Base-by-base conservation (phyloP, 805 yeast genomes). In the Candida verbasci region DNA sequence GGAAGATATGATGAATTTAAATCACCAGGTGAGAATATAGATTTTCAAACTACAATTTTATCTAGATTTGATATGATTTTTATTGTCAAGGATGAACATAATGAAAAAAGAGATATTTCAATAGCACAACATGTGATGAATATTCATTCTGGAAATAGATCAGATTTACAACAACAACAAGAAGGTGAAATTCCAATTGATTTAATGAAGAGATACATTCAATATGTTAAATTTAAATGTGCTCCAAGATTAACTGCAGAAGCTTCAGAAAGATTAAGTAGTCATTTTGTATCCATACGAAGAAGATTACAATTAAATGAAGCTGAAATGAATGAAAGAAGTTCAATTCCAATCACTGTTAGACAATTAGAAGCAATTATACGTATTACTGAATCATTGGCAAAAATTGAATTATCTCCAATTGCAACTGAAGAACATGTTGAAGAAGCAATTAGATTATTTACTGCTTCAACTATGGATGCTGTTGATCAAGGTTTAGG, bases 31-130 rank as follows among this genome's bases (percentile, higher is more conserved):
- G 98, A 93, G 56, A 93, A 93, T 53, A 91, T 93, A 51, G 99
- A 93, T 60, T 93, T 93, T 68, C 98, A 93, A 62, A 86, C 96
- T 1, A 91, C 99, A 1, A 85, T 93, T 62, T 70, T 93, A 60
- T 93, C 98, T 9, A 83, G 99, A 67, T 93, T 93, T 58, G 99
- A 93, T 64, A 93, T 93, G 97, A 93, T 93, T 52, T 93, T 87
- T 63, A 86, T 93, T 50, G 95, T 93, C 36, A 91, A 88, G 54
- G 99, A 93, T 64, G 96, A 85, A 37, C 97, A 93, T 60, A 82
- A 88, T 55, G 86, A 82, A 46, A 74, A 68, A 27, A 73, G 95
- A 52, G 99, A 93, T 67, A 74, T 80, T 31, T 77, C 87, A 1
- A 88, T 93, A 50, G 99, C 99, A 3, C 79, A 79, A 45, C 98